Percentiles rank a stretch among this genome's conserved stretches.
Evolutionary conservation across 495 filamentous ascomycete genomes (phyloP).

Genomic region (Aspergillus biplanus): DNA sequence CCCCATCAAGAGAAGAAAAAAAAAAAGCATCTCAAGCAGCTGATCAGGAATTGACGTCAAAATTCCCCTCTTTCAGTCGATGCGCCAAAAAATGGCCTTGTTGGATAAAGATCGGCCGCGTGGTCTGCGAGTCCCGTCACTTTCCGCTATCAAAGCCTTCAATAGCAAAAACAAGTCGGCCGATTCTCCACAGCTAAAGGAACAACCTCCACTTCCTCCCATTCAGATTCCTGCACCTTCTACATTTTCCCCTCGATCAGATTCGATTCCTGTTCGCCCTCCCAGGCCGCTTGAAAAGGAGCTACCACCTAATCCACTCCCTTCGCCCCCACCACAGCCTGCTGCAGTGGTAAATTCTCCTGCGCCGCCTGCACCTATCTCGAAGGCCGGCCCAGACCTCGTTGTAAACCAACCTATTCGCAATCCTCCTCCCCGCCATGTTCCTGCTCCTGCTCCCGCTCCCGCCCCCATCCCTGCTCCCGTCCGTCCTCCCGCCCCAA

Average conservation of each 20-base stretch:
- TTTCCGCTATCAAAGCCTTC: constrained; percentile 37
- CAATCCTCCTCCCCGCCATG: constrained; percentile 3
- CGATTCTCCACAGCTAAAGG: constrained; percentile 20
- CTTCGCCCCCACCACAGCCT: constrained; percentile 20
- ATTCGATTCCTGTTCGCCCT: constrained; percentile 22
- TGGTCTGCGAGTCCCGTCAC: constrained; percentile 44
- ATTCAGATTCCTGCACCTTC: constrained; percentile 22
- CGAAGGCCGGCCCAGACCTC: not conserved
- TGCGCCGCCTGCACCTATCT: constrained; percentile 2
- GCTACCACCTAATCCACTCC: constrained; percentile 35
- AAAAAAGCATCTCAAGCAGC: too few species aligned
- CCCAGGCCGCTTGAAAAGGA: constrained; percentile 29
- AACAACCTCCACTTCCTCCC: constrained; percentile 4
- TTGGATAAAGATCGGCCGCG: constrained; percentile 45
- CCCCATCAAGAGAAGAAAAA: too few species aligned
- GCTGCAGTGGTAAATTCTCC: constrained; percentile 9
- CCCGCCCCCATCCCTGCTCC: not conserved
- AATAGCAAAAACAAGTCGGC: constrained; percentile 21
- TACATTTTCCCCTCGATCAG: constrained; percentile 13
- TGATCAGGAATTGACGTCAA: constrained; percentile 1
- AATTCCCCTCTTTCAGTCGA: constrained; percentile 2
- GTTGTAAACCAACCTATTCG: constrained; percentile 6
- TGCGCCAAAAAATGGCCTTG: constrained; percentile 35
- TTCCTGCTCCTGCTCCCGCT: not conserved
- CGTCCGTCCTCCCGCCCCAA: not conserved